Conservation (phyloP, 1,284 basidiomycete species). For the Naganishia cerealis region DNA sequence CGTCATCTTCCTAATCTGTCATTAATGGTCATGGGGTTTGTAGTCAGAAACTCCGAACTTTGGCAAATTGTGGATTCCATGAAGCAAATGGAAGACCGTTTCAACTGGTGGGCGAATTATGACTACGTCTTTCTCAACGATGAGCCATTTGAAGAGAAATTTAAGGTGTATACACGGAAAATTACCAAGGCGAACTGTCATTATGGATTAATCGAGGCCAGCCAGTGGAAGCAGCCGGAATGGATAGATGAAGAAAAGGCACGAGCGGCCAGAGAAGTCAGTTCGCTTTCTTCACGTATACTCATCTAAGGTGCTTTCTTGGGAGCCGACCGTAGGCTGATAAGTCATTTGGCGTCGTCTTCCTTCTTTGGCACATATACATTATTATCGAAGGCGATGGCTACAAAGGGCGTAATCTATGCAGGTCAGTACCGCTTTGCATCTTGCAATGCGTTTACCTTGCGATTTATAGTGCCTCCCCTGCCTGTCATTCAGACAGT, state of each 20-base stretch:
- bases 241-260: constrained; percentile 76
- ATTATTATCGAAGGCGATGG: constrained; percentile 58
- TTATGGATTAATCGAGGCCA: constrained; percentile 77
- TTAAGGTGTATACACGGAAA: constrained; percentile 68
- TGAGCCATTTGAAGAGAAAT: constrained; percentile 70
- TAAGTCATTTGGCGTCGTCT: background rate
- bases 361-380: background rate
- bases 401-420: constrained; percentile 76
- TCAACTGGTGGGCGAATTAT: constrained; percentile 81
- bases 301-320: background rate
- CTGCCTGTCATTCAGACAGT: constrained; percentile 29
- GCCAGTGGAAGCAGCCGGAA: constrained; percentile 81
- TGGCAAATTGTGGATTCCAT: constrained; percentile 63
- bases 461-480: background rate
- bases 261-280: constrained; percentile 58
- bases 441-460: background rate
- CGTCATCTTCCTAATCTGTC: background rate
- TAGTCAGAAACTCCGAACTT: constrained; percentile 76
- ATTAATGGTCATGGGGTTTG: background rate
- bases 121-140: constrained; percentile 87
- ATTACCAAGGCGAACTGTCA: constrained; percentile 67
- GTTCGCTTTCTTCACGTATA: background rate
- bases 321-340: background rate
- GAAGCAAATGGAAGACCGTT: constrained; percentile 55
- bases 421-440: constrained; percentile 60